Percentiles rank a stretch among this genome's conserved stretches.
Evolutionary conservation across 2,329 filamentous ascomycete species (phyloP).

Genomic region (Fusarium oligoseptatum): DNA sequence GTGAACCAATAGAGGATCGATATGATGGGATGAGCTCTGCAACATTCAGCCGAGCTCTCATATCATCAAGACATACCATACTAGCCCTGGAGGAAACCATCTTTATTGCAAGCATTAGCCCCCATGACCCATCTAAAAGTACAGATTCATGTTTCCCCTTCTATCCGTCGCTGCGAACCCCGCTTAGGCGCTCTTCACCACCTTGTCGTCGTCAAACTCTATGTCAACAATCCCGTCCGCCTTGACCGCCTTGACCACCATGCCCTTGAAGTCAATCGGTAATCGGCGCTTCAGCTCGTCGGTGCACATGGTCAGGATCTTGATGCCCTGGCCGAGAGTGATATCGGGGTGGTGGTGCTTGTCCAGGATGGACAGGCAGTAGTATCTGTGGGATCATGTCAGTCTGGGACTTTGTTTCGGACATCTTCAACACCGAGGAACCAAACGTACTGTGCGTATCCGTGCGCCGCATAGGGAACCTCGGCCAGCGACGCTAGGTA

Average conservation of each 20-base stretch:
- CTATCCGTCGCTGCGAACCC: conserved; percentile 18
- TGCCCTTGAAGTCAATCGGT: conserved; percentile 99
- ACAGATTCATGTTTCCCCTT: conserved; percentile 50
- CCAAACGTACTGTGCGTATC: conserved; percentile 88
- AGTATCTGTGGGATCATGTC: conserved; percentile 74
- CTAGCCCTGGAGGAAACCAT: conserved; percentile 37
- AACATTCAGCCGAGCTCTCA: neutral
- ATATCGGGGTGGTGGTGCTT: conserved; percentile 99
- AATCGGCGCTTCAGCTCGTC: conserved; percentile 97
- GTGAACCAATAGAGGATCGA: neutral
- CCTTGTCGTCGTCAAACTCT: conserved; percentile 85
- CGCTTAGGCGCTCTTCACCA: conserved; percentile 71
- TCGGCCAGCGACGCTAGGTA: conserved; percentile 91
- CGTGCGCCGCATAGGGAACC: conserved; percentile 95
- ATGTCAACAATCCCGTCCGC: conserved; percentile 92
- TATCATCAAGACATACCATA: neutral
- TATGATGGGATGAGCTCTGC: neutral
- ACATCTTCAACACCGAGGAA: neutral
- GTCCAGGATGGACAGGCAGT: conserved; percentile 96
- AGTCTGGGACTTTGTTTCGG: conserved; percentile 29
- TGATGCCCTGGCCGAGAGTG: conserved; percentile 87
- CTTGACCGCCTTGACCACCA: conserved; percentile 93
- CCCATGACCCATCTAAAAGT: conserved; percentile 51
- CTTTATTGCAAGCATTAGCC: conserved; percentile 43
- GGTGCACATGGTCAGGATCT: conserved; percentile 93